Conservation (phyloP, 495 filamentous ascomycete species). For the Penicillium parvum region DNA sequence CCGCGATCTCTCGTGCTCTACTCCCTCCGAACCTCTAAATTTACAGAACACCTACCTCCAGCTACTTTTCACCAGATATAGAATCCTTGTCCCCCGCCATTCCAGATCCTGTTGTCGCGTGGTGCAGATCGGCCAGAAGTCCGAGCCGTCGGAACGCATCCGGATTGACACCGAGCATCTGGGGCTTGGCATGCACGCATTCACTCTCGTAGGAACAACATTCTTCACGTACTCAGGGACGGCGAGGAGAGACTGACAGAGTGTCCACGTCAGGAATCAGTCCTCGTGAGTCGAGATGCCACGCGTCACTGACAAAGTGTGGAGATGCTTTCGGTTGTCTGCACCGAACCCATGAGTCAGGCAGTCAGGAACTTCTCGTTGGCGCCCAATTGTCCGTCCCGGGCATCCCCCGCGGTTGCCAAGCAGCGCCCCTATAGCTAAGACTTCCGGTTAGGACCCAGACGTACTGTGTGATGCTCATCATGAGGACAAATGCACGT, state of each 20-base stretch:
- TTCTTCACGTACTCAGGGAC: not conserved
- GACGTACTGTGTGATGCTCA: not conserved
- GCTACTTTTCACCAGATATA: too few species aligned
- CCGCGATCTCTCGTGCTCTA: too few species aligned
- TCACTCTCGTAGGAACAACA: not conserved
- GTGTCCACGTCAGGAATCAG: not conserved
- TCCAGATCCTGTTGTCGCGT: not conserved
- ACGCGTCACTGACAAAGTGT: not conserved
- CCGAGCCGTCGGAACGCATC: constrained; percentile 15
- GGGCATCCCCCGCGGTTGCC: constrained; percentile 8
- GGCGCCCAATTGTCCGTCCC: not conserved
- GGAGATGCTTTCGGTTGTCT: constrained; percentile 8
- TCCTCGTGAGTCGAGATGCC: not conserved
- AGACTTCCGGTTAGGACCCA: not conserved
- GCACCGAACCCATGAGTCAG: constrained; percentile 9
- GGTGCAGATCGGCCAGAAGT: constrained; percentile 13
- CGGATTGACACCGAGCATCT: constrained; percentile 7
- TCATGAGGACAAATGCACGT: constrained; percentile 7
- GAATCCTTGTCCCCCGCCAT: too few species aligned
- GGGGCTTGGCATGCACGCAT: constrained; percentile 1
- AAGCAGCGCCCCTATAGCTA: constrained; percentile 1
- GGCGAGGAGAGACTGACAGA: not conserved
- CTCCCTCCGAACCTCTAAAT: too few species aligned
- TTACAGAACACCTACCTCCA: too few species aligned
- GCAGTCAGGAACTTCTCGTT: constrained; percentile 4